These are phyloP conservation scores for Collybia nuda DNA, from an alignment of 768 basidiomycete genomes.

Conservation along the genomic window DNA sequence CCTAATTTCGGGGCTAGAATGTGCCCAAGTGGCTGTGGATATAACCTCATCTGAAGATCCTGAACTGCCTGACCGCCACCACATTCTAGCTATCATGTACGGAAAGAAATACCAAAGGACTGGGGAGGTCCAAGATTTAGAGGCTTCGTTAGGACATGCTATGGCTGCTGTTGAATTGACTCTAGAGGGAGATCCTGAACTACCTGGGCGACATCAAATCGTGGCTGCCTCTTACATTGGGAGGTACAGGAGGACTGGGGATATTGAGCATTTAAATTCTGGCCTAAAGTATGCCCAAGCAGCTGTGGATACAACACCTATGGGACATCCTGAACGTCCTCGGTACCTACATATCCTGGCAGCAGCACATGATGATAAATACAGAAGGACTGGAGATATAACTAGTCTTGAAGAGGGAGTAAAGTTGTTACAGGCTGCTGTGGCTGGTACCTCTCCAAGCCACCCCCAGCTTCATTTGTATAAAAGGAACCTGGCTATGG, in stretches of 20 bases:
- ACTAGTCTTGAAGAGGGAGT: conserved; percentile 1
- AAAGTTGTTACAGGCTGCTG: not conserved
- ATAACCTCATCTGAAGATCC: conserved; percentile 1
- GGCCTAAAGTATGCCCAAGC: not conserved
- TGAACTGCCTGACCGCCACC: conserved; percentile 3
- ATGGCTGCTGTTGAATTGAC: not conserved
- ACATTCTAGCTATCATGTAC: not conserved
- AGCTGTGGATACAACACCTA: not conserved
- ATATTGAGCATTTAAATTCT: not conserved
- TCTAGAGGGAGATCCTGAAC: not conserved
- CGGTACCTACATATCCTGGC: not conserved
- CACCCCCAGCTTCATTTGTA: conserved; percentile 2
- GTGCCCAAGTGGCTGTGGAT: not conserved
- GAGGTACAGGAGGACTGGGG: not conserved
- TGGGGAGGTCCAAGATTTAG: not conserved
- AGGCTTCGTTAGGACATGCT: not conserved
- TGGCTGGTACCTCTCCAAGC: not conserved
- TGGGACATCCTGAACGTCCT: not conserved
- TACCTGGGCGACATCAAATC: not conserved
- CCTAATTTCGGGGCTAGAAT: conserved; percentile 4
- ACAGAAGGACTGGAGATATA: not conserved
- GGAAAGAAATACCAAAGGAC: not conserved
- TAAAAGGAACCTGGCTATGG: not conserved
- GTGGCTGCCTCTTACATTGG: not conserved
- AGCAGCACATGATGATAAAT: not conserved